These are phyloP conservation scores for Holtermannia corniformis DNA, from an alignment of 768 basidiomycete genomes.

Conservation along the genomic window DNA sequence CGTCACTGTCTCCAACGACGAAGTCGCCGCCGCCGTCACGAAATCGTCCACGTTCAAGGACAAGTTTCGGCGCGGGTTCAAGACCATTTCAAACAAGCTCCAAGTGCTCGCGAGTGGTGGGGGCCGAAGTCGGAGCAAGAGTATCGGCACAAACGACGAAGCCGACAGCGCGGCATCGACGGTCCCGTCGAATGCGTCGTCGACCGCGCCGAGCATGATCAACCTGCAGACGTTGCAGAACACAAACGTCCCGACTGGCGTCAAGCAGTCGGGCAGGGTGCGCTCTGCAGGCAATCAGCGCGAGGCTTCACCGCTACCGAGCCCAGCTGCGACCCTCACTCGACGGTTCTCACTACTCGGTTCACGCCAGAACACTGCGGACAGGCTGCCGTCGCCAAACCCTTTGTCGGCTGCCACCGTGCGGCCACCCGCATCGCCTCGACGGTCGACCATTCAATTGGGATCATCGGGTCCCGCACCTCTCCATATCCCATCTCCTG, in stretches of 20 bases:
- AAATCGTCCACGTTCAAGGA: conserved; percentile 29
- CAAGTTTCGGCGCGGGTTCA: conserved; percentile 35
- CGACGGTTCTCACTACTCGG: conserved; percentile 11
- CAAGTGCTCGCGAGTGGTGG: conserved; percentile 12
- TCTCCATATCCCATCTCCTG: neutral
- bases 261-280: conserved; percentile 2
- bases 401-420: conserved; percentile 1
- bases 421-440: conserved; percentile 5
- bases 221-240: neutral
- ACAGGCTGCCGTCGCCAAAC: conserved; percentile 5
- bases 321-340: conserved; percentile 8
- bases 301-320: conserved; percentile 9
- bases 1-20: conserved; percentile 61
- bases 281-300: conserved; percentile 1
- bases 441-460: conserved; percentile 2
- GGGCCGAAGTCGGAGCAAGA: conserved; percentile 24
- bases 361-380: neutral
- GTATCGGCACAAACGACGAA: conserved; percentile 20
- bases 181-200: neutral
- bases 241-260: neutral
- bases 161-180: conserved; percentile 4
- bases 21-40: conserved; percentile 55
- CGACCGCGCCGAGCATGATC: neutral
- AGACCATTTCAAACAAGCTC: conserved; percentile 27
- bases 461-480: conserved; percentile 3